Evolutionary conservation across 176 grass and related monocot species (phyloP).

Genomic region (Juncus effusus): DNA sequence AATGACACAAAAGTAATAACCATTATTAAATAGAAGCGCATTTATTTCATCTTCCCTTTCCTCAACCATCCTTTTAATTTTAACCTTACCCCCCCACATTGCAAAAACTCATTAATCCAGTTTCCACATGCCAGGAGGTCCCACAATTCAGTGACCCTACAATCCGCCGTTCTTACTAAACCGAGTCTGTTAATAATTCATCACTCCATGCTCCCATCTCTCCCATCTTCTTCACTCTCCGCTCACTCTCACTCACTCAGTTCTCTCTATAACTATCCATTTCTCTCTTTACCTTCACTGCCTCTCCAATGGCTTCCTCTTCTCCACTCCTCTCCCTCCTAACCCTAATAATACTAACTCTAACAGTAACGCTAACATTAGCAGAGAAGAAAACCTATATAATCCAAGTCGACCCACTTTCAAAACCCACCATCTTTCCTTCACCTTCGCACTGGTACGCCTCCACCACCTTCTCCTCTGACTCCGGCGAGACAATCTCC

Average conservation of each 20-base stretch:
- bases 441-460: constrained; percentile 75
- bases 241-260: constrained; percentile 23
- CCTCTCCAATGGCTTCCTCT: constrained; percentile 39
- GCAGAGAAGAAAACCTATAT: constrained; percentile 61
- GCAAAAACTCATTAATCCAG: too few species aligned
- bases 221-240: constrained; percentile 15
- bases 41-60: too few species aligned
- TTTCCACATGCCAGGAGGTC: too few species aligned
- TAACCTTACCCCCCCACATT: too few species aligned
- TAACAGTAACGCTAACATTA: neutral
- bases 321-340: constrained; percentile 15
- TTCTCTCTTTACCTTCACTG: constrained; percentile 7
- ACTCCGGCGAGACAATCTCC: constrained; percentile 25
- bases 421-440: constrained; percentile 69
- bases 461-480: constrained; percentile 50
- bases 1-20: too few species aligned
- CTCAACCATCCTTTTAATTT: too few species aligned
- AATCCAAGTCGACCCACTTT: constrained; percentile 56
- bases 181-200: too few species aligned
- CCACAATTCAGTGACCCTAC: too few species aligned
- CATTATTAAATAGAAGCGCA: too few species aligned
- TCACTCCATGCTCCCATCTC: neutral
- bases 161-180: too few species aligned
- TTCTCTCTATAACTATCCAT: constrained; percentile 22
- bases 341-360: constrained; percentile 18